A percentile compares a stretch with the other conserved stretches of the same genome.
Conservation (phyloP, 1,284 basidiomycete genomes). For the Sanghuangporus baumii region DNA sequence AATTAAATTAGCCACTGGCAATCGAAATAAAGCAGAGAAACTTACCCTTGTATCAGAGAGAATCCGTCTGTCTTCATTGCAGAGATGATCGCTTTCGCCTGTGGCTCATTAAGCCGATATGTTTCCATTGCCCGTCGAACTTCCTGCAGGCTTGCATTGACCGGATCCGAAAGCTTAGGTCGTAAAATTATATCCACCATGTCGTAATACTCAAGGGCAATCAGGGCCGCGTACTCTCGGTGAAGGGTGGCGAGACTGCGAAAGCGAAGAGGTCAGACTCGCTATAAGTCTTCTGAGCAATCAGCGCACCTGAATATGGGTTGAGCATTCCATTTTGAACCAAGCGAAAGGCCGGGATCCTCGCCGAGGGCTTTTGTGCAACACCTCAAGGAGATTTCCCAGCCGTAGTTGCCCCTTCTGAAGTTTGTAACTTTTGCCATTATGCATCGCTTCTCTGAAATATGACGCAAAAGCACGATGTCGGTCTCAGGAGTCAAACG, state of each 20-base stretch:
- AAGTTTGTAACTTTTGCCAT: slow-evolving; percentile 83
- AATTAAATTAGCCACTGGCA: neutral
- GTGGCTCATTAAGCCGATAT: slow-evolving; percentile 88
- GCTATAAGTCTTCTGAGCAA: neutral
- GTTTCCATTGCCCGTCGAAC: slow-evolving; percentile 63
- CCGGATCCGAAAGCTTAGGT: slow-evolving; percentile 51
- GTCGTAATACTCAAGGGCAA: slow-evolving; percentile 81
- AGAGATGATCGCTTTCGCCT: slow-evolving; percentile 85
- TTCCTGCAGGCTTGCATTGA: slow-evolving; percentile 46
- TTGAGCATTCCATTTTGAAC: slow-evolving; percentile 68
- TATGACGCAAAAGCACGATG: slow-evolving; percentile 63
- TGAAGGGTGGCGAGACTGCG: slow-evolving; percentile 83
- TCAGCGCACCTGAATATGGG: slow-evolving; percentile 75
- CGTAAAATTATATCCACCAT: slow-evolving; percentile 65
- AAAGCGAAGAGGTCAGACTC: neutral
- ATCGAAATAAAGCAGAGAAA: slow-evolving; percentile 10
- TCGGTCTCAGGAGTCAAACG: slow-evolving; percentile 70
- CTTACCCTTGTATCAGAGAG: slow-evolving; percentile 91
- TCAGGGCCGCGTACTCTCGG: slow-evolving; percentile 88
- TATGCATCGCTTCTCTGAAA: slow-evolving; percentile 41
- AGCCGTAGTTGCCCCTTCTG: slow-evolving; percentile 44
- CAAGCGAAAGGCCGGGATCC: slow-evolving; percentile 58
- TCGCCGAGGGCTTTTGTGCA: slow-evolving; percentile 32
- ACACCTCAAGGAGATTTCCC: slow-evolving; percentile 47
- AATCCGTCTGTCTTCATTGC: slow-evolving; percentile 78